Conservation (phyloP, 306 rosid genomes). For the Cucurbita maxima region DNA sequence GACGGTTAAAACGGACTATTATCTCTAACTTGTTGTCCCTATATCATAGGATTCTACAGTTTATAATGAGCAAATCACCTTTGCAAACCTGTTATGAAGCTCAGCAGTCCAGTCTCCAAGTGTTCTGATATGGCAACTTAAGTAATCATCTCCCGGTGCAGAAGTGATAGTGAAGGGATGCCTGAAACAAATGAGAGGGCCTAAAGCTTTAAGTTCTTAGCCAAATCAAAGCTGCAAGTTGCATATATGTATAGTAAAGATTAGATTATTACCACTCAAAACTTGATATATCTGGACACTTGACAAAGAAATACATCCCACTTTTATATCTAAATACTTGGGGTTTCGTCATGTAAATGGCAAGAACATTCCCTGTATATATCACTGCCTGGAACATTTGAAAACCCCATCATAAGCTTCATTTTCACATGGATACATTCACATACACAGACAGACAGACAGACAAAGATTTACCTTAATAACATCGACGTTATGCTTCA, state of each 20-base stretch:
- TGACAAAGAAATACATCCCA: slow-evolving; percentile 85
- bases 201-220: not conserved
- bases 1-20: too few relatives aligned
- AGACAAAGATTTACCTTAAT: slow-evolving; percentile 36
- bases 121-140: slow-evolving; percentile 70
- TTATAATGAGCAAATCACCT: slow-evolving; percentile 22
- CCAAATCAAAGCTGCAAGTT: not conserved
- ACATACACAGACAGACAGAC: not conserved
- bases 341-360: slow-evolving; percentile 70
- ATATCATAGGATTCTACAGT: not conserved
- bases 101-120: slow-evolving; percentile 84
- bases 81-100: slow-evolving; percentile 41
- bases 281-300: slow-evolving; percentile 70
- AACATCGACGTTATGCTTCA: slow-evolving; percentile 40
- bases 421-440: not conserved
- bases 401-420: not conserved
- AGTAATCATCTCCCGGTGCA: slow-evolving; percentile 85
- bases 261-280: slow-evolving; percentile 57
- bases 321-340: slow-evolving; percentile 59
- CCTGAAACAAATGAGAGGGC: slow-evolving; percentile 23
- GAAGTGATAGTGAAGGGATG: slow-evolving; percentile 94
- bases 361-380: slow-evolving; percentile 78
- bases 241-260: not conserved
- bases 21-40: too few relatives aligned
- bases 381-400: slow-evolving; percentile 52